Percentiles rank a stretch among this genome's conserved stretches.
Conservation (phyloP, 2,329 filamentous ascomycete genomes). For the Pestalotiopsis sp. region DNA sequence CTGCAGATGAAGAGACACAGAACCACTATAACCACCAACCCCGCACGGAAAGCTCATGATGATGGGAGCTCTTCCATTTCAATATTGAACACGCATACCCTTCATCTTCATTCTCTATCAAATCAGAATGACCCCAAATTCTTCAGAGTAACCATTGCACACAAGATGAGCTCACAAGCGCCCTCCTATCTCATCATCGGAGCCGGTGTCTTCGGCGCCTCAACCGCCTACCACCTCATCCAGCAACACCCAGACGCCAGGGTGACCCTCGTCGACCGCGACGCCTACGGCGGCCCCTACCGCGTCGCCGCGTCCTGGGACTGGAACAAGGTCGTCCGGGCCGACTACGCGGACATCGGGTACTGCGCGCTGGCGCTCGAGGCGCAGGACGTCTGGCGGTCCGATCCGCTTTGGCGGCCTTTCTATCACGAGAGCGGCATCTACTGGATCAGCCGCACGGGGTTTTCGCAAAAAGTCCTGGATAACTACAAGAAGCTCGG, state of each 20-base stretch:
- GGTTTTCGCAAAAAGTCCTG: slow-evolving; percentile 54
- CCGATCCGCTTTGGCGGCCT: slow-evolving; percentile 46
- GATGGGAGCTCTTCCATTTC: background rate
- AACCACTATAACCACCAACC: background rate
- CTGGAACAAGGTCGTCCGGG: slow-evolving; percentile 73
- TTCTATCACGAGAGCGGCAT: slow-evolving; percentile 56
- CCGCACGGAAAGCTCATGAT: background rate
- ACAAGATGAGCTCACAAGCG: background rate
- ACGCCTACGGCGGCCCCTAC: slow-evolving; percentile 50
- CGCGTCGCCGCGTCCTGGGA: slow-evolving; percentile 69
- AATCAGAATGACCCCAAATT: background rate
- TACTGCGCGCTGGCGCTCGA: slow-evolving; percentile 70
- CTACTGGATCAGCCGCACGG: slow-evolving; percentile 55
- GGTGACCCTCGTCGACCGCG: slow-evolving; percentile 62
- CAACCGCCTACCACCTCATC: slow-evolving; percentile 65
- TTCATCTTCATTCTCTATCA: background rate
- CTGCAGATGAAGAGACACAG: background rate
- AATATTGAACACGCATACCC: background rate
- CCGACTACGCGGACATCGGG: slow-evolving; percentile 66
- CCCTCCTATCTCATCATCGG: slow-evolving; percentile 63
- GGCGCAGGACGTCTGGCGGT: slow-evolving; percentile 59
- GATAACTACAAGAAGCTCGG: slow-evolving; percentile 54
- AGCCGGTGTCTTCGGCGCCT: slow-evolving; percentile 67
- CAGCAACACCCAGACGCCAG: slow-evolving; percentile 49
- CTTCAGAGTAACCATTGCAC: background rate